Evolutionary conservation across 2,329 filamentous ascomycete genomes (phyloP), one percentile per base, ranked within the genome.

Genomic region (Metarhizium rileyi): DNA sequence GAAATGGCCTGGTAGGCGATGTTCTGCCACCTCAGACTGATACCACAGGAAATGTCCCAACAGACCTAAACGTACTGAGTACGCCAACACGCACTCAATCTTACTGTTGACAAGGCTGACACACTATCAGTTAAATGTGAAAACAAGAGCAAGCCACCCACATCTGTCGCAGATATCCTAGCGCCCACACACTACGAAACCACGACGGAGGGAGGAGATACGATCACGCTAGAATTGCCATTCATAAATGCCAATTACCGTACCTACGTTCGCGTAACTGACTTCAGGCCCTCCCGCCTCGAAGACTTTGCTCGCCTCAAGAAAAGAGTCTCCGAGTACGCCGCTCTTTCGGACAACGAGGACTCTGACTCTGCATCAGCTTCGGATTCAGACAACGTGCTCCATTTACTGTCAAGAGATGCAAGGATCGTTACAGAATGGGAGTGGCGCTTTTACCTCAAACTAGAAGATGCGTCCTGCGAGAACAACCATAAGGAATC

Each of bases 381-480:
- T 4, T 55, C 53, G 3, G 57, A 51, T 4, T 53, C 56, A 5
- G 63, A 64, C 16, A 58, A 47, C 14, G 55, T 52, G 43, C 4
- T 49, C 61, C 12, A 52, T 59, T 25, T 55, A 56, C 4, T 62
- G 59, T n/a, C 42, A 20, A 14, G 6, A 20, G n/a, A 20, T 20
- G 6, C 61, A 4, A 33, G 7, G 10, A 16, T 22, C 28, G 25
- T 46, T 2, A 50, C 56, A 12, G 60, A 64, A 7, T 95, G 88
- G 86, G 82, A 93, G 64, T 96, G 90, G 90, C 77, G 79, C 14
- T 96, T 96, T 65, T 80, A 78, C 22, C 73, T 97, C 23, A 73
- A 86, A 12, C 77, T 96, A 1, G 86, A 95, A 65, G 87, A 90
- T 55, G 81, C 78, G 0, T 61, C 68, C 4, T 63, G 53, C 58